phyloP scores from a whole-genome alignment of 1,284 basidiomycete genomes.

The Ustilago lituana region DNA sequence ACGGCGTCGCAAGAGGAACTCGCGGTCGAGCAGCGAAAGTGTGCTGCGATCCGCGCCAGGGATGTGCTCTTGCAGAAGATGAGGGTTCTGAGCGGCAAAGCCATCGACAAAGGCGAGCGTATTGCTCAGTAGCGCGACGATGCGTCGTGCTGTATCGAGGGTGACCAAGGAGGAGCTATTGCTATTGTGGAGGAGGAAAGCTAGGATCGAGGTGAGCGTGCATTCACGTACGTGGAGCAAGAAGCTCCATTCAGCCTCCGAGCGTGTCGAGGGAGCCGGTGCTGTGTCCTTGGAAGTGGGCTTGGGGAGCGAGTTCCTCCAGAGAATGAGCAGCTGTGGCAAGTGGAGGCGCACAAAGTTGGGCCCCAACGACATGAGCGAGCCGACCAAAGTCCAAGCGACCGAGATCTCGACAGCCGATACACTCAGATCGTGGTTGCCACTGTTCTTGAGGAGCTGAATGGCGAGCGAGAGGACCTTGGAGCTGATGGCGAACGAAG shows the following conservation, averaged over 20 bases:
- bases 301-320: slow-evolving; percentile 96
- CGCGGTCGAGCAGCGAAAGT: slow-evolving; percentile 79
- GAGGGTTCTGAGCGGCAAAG: slow-evolving; percentile 69
- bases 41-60: slow-evolving; percentile 65
- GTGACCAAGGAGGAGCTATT: slow-evolving; percentile 77
- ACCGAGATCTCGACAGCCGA: slow-evolving; percentile 89
- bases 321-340: slow-evolving; percentile 89
- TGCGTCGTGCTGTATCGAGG: slow-evolving; percentile 86
- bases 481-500: slow-evolving; percentile 90
- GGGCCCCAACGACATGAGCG: slow-evolving; percentile 90
- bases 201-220: slow-evolving; percentile 85
- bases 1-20: slow-evolving; percentile 82
- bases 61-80: slow-evolving; percentile 46
- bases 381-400: slow-evolving; percentile 90
- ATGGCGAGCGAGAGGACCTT: slow-evolving; percentile 92
- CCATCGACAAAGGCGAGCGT: slow-evolving; percentile 85
- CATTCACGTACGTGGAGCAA: slow-evolving; percentile 89
- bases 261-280: slow-evolving; percentile 73
- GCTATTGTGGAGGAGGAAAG: slow-evolving; percentile 79
- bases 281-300: slow-evolving; percentile 82
- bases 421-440: slow-evolving; percentile 85
- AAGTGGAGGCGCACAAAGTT: slow-evolving; percentile 92
- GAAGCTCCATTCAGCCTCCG: slow-evolving; percentile 83
- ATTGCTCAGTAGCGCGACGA: slow-evolving; percentile 86
- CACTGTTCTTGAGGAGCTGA: slow-evolving; percentile 85